Conservation (phyloP, 2,329 filamentous ascomycete species). For the Pseudocercospora pini-densiflorae region DNA sequence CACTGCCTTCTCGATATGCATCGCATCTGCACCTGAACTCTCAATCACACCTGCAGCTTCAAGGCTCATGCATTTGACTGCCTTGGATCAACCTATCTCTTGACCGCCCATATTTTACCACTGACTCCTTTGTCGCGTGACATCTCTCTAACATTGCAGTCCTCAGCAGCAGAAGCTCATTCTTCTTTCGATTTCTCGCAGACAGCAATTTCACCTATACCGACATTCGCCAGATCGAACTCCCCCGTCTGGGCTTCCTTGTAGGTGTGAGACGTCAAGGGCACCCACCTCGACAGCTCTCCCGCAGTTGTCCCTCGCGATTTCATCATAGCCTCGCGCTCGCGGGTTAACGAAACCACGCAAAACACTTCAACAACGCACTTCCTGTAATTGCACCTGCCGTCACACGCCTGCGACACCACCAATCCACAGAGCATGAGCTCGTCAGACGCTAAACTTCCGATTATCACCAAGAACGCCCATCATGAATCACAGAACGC, state of each 20-base stretch:
- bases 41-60: not conserved
- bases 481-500: constrained; percentile 9
- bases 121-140: no score
- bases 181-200: no score
- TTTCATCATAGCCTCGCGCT: not conserved
- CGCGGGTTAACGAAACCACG: not conserved
- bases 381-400: not conserved
- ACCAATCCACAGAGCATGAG: not conserved
- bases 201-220: no score
- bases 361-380: not conserved
- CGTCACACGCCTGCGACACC: not conserved
- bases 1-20: not conserved
- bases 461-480: not conserved
- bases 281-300: not conserved
- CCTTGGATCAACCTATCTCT: not conserved
- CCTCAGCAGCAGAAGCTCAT: no score
- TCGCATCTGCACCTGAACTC: not conserved
- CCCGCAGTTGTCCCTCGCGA: not conserved
- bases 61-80: not conserved
- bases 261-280: no score
- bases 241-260: no score
- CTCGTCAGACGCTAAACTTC: not conserved
- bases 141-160: no score
- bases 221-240: no score
- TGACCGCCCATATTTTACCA: no score